Conservation (phyloP, 208 protist species). For the Trichomonas tenax region DNA sequence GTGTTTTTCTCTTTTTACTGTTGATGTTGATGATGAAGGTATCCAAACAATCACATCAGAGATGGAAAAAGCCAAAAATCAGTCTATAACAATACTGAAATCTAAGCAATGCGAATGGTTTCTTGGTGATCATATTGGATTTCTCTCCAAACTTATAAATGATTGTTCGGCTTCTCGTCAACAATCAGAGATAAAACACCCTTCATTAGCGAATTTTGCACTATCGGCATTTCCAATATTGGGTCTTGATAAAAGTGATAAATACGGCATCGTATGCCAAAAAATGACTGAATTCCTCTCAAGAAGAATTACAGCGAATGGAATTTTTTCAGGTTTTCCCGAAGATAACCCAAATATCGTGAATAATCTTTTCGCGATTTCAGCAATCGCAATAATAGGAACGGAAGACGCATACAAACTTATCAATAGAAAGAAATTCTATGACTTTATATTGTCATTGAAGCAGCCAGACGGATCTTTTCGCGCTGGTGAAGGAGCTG, state of each 20-base stretch:
- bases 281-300: too few relatives aligned
- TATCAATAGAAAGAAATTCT: constrained; percentile 11
- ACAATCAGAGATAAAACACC: too few relatives aligned
- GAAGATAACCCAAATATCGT: background rate
- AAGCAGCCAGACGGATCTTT: constrained; percentile 47
- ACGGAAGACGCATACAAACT: constrained; percentile 25
- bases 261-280: background rate
- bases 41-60: background rate
- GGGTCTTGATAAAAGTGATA: background rate
- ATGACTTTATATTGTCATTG: background rate
- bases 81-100: background rate
- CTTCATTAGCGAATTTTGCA: background rate
- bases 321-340: background rate
- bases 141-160: too few relatives aligned
- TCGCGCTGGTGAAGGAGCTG: constrained; percentile 50
- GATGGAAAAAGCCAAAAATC: background rate
- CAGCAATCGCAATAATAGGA: constrained; percentile 44
- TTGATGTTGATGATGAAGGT: background rate
- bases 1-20: too few relatives aligned
- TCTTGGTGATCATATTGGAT: too few relatives aligned
- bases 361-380: constrained; percentile 44
- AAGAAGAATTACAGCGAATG: background rate
- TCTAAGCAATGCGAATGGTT: background rate
- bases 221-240: background rate
- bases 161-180: too few relatives aligned